Percentiles rank a stretch among this genome's conserved stretches.
Evolutionary conservation across 2,329 filamentous ascomycete genomes (phyloP).

Genomic region (Rosellinia necatrix): DNA sequence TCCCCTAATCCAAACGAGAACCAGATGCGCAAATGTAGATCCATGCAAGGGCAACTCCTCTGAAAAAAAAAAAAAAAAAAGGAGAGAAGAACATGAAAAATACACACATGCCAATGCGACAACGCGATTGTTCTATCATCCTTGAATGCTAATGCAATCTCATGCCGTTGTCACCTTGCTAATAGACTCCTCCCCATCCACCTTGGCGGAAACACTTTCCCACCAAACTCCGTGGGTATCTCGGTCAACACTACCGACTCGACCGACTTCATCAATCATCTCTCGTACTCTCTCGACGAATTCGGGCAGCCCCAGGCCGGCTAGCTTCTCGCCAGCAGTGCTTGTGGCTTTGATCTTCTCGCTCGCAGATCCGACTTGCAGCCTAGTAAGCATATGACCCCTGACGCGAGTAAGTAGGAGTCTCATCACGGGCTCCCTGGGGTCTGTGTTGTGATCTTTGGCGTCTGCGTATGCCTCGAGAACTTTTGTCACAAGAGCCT

Average conservation of each 20-base stretch:
- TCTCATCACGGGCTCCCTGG: slow-evolving; percentile 63
- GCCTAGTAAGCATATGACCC: slow-evolving; percentile 66
- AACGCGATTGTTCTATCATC: neutral
- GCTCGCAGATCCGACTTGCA: slow-evolving; percentile 68
- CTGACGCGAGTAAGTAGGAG: slow-evolving; percentile 71
- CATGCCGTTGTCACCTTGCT: slow-evolving; percentile 21
- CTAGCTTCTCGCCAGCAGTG: slow-evolving; percentile 70
- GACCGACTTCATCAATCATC: slow-evolving; percentile 70
- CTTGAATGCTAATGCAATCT: slow-evolving; percentile 18
- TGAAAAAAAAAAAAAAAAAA: too few relatives aligned
- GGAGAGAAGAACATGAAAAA: too few relatives aligned
- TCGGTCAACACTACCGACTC: slow-evolving; percentile 69
- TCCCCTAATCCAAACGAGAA: slow-evolving; percentile 27
- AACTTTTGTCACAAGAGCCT: slow-evolving; percentile 62
- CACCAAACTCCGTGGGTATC: slow-evolving; percentile 73
- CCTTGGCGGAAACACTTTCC: slow-evolving; percentile 65
- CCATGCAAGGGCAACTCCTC: slow-evolving; percentile 24
- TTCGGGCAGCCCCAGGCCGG: slow-evolving; percentile 71
- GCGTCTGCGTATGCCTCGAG: slow-evolving; percentile 56
- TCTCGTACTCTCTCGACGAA: slow-evolving; percentile 72
- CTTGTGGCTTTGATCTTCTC: slow-evolving; percentile 73
- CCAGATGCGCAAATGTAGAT: slow-evolving; percentile 29
- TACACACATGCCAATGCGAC: slow-evolving; percentile 24
- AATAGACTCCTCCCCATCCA: slow-evolving; percentile 48
- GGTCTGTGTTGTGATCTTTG: slow-evolving; percentile 47